phyloP scores from a whole-genome alignment of 2,329 filamentous ascomycete genomes.

The Hortaea sp. region DNA sequence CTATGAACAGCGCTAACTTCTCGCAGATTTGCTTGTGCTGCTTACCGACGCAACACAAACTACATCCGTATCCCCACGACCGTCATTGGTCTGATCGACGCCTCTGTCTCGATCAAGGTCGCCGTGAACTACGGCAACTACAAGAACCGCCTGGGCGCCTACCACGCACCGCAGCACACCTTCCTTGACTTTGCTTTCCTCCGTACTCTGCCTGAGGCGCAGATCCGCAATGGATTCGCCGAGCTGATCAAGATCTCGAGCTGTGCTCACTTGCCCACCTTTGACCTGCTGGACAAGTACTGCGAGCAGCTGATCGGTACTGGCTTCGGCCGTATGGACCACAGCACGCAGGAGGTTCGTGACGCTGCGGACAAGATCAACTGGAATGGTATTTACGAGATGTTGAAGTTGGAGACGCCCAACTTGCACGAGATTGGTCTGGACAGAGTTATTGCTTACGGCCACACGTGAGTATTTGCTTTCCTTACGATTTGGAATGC shows the following conservation, averaged over 20 bases:
- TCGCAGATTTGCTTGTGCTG: constrained; percentile 56
- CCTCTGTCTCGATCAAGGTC: constrained; percentile 68
- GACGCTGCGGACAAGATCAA: constrained; percentile 56
- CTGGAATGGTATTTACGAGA: constrained; percentile 58
- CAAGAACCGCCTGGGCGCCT: constrained; percentile 65
- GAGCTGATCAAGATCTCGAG: constrained; percentile 69
- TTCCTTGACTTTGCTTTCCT: constrained; percentile 66
- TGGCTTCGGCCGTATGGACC: constrained; percentile 53
- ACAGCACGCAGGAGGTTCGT: constrained; percentile 45
- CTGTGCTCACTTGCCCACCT: constrained; percentile 56
- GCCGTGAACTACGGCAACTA: constrained; percentile 67
- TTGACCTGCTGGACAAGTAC: constrained; percentile 57
- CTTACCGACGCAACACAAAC: constrained; percentile 63
- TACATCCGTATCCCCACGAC: constrained; percentile 66
- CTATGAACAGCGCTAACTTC: constrained; percentile 16
- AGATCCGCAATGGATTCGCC: constrained; percentile 64
- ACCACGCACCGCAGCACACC: constrained; percentile 61
- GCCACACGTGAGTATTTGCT: constrained; percentile 51
- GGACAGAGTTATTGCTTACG: constrained; percentile 63
- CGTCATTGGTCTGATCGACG: constrained; percentile 65
- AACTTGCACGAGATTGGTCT: constrained; percentile 65
- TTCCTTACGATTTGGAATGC: background rate
- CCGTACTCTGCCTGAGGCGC: constrained; percentile 54
- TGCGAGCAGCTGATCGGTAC: constrained; percentile 58
- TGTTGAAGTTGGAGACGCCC: constrained; percentile 63